Evolutionary conservation across 345 rosid species (phyloP), one percentile per base, ranked within the genome.

Genomic region (Erysimum cheiranthoides): DNA sequence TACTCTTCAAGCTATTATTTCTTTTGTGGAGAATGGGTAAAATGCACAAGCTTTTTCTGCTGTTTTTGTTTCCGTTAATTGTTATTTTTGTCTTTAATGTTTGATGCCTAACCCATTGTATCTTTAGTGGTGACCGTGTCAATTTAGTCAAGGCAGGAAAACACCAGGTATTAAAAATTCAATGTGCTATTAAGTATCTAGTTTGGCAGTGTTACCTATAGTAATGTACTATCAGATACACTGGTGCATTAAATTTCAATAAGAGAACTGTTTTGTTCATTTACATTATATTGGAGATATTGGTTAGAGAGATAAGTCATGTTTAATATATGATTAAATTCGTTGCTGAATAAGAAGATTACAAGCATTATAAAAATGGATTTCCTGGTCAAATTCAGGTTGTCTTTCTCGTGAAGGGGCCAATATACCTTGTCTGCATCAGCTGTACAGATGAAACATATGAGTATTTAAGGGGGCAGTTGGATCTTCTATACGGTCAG

Each of bases 401-500:
- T 61, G 87, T 91, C 72, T 96, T 96, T 85, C 96, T 96, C 58
- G 95, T 96, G 46, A 96, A 96, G 81, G 99, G 99, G 50, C 99
- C 99, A 27, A 89, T 96, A 75, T 96, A 96, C 82, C 81, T 93
- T 66, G 99, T 93, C 46, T 93, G 99, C 87, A 96, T 96, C 84
- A 88, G 96, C 85, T 91, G 96, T 85, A 91, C 99, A 12, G 96
- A 91, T 78, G 98, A 96, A 79, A 92, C 98, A 31, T 91, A 89
- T 78, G 97, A 91, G 66, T 89, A 90, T 36, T 82, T 96, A 63
- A 88, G 78, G 81, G 96, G 89, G 51, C 97, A 96, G 74, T 71
- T 96, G 80, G 97, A 96, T 82, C 98, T 96, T 90, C 77, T 93
- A 27, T 96, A 96, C 78, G 93, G 96, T 80, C 99, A 96, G 98